Evolutionary conservation across 768 basidiomycete species (phyloP), one percentile per base, ranked within the genome.

Genomic region (Lactarius evosmus): DNA sequence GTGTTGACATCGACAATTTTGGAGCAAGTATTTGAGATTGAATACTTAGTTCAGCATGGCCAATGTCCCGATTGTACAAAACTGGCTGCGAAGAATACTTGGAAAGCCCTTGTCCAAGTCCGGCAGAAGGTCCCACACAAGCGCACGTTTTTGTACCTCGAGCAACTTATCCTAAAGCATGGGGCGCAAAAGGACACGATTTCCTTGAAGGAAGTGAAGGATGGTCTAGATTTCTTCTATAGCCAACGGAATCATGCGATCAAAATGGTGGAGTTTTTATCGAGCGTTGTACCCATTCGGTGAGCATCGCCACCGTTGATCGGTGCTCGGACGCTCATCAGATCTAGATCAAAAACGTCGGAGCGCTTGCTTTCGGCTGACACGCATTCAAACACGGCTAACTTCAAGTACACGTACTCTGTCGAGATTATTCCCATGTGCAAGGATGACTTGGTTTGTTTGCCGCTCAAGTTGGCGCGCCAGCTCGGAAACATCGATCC

Each of bases 51-150:
- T 1, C 93, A 95, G 70, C 85, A 95, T 69, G 91, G 91, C 0
- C 97, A 99, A 78, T 99, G 97, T 75, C 87, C 93, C 0, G 93
- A 95, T 68, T 99, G 97, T 72, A 81, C 96, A 0, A 88, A 85
- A 70, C 83, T 98, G 4, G 97, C 97, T 0, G 97, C 97, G 3
- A 99, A 98, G 78, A 98, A 98, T 74, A 98, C 95, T 0, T 98
- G 96, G 97, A 95, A 94, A 72, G 94, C 96, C 1, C 82, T 94
- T 40, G 95, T 99, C 1, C 97, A 98, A 79, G 94, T 98, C n/a
- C 88, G 97, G 52, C 97, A 99, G 74, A 98, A 99, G 76, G 97
- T 98, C 49, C 82, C 93, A 4, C 97, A 99, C 75, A 99, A 99
- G 77, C 87, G 97, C 62, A 98, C 97, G 1, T 99, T 99, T 79